Percentiles rank a stretch among this genome's conserved stretches.
Conservation (phyloP, 805 yeast species). For the Torulaspora delbrueckii region DNA sequence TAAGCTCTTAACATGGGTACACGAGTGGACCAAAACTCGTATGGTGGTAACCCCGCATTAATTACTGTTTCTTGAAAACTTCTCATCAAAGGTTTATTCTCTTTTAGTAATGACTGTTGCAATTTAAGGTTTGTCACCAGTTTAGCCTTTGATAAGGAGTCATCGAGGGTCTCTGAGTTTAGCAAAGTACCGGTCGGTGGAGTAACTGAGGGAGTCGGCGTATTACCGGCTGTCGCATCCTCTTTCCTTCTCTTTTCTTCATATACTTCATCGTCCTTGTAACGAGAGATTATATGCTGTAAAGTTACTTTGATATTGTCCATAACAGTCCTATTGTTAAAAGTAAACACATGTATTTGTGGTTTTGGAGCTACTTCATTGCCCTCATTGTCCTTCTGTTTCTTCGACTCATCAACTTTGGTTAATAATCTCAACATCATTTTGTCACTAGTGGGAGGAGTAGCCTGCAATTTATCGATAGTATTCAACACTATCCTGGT, state of each 20-base stretch:
- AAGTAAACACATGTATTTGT: conserved; percentile 48
- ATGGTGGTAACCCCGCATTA: conserved; percentile 65
- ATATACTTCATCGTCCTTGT: conserved; percentile 46
- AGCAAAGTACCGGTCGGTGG: conserved; percentile 34
- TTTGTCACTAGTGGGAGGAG: conserved; percentile 61
- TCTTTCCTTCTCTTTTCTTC: conserved; percentile 36
- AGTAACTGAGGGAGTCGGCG: conserved; percentile 18
- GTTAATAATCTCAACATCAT: conserved; percentile 60
- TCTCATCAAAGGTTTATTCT: conserved; percentile 62
- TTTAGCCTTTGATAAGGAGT: conserved; percentile 50
- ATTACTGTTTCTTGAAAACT: conserved; percentile 88
- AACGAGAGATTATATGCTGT: conserved; percentile 64
- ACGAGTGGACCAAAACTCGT: conserved; percentile 83
- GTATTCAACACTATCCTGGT: conserved; percentile 40
- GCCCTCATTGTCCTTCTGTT: conserved; percentile 30
- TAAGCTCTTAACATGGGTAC: conserved; percentile 74
- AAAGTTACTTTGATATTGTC: conserved; percentile 62
- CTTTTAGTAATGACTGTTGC: conserved; percentile 71
- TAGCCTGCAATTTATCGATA: conserved; percentile 55
- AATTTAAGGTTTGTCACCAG: conserved; percentile 66
- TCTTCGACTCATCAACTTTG: conserved; percentile 34
- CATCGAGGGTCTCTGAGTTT: conserved; percentile 38
- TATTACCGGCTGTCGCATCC: conserved; percentile 9
- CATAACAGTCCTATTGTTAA: conserved; percentile 71
- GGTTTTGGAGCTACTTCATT: conserved; percentile 25